Conservation (phyloP, 2,329 filamentous ascomycete species). For the Clarireedia sp. region DNA sequence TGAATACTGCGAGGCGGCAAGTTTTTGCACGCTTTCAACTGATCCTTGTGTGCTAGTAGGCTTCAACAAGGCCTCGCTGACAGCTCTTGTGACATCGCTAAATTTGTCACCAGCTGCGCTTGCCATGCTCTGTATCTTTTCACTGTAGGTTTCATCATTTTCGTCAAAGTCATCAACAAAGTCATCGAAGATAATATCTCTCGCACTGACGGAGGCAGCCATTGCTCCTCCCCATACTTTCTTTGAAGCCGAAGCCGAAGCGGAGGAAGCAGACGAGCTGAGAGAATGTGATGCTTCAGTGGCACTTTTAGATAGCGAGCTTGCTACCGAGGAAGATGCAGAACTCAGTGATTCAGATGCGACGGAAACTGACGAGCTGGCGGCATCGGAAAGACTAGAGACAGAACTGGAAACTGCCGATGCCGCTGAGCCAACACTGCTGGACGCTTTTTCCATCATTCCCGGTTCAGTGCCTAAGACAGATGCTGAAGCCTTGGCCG, state of each 20-base stretch:
- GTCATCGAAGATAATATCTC: conserved; percentile 39
- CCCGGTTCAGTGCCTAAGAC: conserved; percentile 20
- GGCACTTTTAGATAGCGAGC: conserved; percentile 28
- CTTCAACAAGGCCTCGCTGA: conserved; percentile 46
- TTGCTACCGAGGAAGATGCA: conserved; percentile 28
- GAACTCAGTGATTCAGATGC: conserved; percentile 23
- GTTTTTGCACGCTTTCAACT: conserved; percentile 39
- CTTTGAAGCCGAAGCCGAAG: conserved; percentile 30
- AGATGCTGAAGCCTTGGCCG: conserved; percentile 21
- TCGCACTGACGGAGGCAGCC: conserved; percentile 38
- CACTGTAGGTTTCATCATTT: conserved; percentile 36
- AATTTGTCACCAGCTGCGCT: conserved; percentile 45
- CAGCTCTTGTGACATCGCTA: conserved; percentile 44
- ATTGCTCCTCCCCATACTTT: conserved; percentile 41
- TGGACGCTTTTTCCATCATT: conserved; percentile 25
- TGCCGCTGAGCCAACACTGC: conserved; percentile 21
- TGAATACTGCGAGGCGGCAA: conserved; percentile 49
- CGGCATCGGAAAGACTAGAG: conserved; percentile 20
- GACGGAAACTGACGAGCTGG: conserved; percentile 19
- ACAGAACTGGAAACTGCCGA: conserved; percentile 22
- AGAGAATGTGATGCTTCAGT: conserved; percentile 22
- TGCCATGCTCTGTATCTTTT: conserved; percentile 43
- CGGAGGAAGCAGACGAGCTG: conserved; percentile 22
- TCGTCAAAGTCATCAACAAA: conserved; percentile 38
- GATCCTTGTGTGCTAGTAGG: conserved; percentile 35